A percentile compares a stretch with the other conserved stretches of the same genome.
phyloP scores from a whole-genome alignment of 2,329 filamentous ascomycete species.

The Saccharata proteae region DNA sequence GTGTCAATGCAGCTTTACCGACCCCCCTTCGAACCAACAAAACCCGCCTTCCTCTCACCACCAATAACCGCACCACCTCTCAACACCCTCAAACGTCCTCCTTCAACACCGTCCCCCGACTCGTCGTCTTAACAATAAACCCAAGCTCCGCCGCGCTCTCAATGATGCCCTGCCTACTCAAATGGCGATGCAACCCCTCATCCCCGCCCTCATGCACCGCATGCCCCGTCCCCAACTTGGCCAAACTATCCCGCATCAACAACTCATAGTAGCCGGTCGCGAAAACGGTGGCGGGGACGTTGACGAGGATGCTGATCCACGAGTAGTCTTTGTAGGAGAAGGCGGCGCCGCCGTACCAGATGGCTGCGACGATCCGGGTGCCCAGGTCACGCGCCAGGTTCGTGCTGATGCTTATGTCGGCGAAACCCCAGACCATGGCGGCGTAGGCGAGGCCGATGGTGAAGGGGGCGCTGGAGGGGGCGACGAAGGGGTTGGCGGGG shows the following conservation, averaged over 20 bases:
- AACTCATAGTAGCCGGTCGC: constrained; percentile 44
- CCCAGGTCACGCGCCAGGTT: constrained; percentile 49
- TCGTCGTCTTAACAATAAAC: too few relatives aligned
- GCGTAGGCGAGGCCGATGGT: constrained; percentile 45
- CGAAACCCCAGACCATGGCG: constrained; percentile 45
- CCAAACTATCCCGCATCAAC: constrained; percentile 40
- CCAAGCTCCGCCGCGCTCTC: too few relatives aligned
- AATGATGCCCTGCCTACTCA: constrained; percentile 22
- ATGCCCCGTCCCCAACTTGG: constrained; percentile 38
- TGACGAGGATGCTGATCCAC: constrained; percentile 44
- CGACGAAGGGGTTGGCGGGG: constrained; percentile 46
- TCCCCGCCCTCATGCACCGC: constrained; percentile 40
- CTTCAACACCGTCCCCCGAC: too few relatives aligned
- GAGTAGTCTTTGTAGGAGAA: constrained; percentile 37
- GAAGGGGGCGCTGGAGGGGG: constrained; percentile 36
- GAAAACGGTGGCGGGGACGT: constrained; percentile 45
- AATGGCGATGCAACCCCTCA: constrained; percentile 34
- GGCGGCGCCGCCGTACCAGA: constrained; percentile 42
- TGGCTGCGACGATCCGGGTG: constrained; percentile 46
- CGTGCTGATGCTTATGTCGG: constrained; percentile 41
- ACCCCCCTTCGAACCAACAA: too few relatives aligned
- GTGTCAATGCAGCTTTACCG: too few relatives aligned
- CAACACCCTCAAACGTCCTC: too few relatives aligned
- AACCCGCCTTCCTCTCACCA: too few relatives aligned
- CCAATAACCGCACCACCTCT: too few relatives aligned